Percentiles rank a stretch among this genome's conserved stretches.
Evolutionary conservation across 768 basidiomycete species (phyloP).

Genomic region (Serendipita sp.): DNA sequence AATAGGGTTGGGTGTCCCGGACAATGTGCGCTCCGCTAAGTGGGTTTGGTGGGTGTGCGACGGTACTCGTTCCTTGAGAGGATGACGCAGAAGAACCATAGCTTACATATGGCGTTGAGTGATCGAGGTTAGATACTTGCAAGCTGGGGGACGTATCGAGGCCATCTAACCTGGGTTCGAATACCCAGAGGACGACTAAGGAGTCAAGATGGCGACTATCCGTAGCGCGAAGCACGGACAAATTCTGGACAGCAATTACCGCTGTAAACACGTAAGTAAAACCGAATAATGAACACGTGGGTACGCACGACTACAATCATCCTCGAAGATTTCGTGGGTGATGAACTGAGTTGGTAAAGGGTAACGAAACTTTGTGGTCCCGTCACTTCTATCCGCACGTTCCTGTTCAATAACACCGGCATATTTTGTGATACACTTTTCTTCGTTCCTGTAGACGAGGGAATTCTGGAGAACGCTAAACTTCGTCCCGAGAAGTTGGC

Average conservation of each 20-base stretch:
- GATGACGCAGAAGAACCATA: too few relatives aligned
- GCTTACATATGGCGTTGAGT: too few relatives aligned
- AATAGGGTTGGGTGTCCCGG: too few relatives aligned
- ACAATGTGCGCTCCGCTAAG: too few relatives aligned
- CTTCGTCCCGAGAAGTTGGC: too few relatives aligned
- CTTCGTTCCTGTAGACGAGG: neutral
- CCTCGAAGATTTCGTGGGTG: neutral
- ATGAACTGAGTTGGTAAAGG: neutral
- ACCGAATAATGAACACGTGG: neutral
- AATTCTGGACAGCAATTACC: neutral
- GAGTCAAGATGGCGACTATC: neutral
- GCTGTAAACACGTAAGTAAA: neutral
- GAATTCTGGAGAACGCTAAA: too few relatives aligned
- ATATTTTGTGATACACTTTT: neutral
- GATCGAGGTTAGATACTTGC: too few relatives aligned
- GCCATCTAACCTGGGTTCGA: neutral
- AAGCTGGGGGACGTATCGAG: too few relatives aligned
- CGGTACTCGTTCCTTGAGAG: too few relatives aligned
- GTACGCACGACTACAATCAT: neutral
- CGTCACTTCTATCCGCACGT: neutral
- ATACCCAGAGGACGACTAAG: neutral
- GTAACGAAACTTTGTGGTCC: neutral
- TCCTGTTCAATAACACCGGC: neutral
- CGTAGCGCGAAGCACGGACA: neutral
- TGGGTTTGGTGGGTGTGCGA: too few relatives aligned